Percentiles rank a stretch among this genome's conserved stretches.
phyloP scores from a whole-genome alignment of 139 green algal species.

The Micractinium sp. region DNA sequence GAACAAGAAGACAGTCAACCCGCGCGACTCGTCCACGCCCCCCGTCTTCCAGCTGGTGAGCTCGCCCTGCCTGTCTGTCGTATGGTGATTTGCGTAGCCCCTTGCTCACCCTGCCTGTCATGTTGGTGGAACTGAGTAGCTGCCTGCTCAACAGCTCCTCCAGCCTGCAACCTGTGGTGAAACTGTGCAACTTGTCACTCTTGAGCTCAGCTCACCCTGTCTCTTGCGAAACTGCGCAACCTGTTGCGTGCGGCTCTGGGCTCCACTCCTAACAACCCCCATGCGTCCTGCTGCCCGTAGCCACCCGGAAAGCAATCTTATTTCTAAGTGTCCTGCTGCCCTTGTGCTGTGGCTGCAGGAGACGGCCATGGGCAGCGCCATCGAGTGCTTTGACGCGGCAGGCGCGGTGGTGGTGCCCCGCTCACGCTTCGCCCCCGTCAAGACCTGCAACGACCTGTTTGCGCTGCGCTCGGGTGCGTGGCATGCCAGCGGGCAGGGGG shows the following conservation, averaged over 20 bases:
- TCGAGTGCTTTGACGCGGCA: slow-evolving; percentile 91
- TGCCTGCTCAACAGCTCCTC: too few species aligned
- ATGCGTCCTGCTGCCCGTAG: too few species aligned
- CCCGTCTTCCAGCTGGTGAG: slow-evolving; percentile 86
- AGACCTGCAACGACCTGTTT: slow-evolving; percentile 93
- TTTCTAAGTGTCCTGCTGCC: not conserved
- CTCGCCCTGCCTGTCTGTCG: not conserved
- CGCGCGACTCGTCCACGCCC: slow-evolving; percentile 69
- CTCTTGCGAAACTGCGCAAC: too few species aligned
- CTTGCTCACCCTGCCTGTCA: not conserved
- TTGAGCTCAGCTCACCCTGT: too few species aligned
- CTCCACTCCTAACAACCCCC: too few species aligned
- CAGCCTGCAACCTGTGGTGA: too few species aligned
- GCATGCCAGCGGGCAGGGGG: not conserved
- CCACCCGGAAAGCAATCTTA: not conserved
- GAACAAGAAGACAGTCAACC: slow-evolving; percentile 97
- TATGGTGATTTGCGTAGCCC: not conserved
- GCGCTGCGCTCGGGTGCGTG: slow-evolving; percentile 75
- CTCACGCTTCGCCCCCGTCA: slow-evolving; percentile 92
- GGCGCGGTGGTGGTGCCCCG: slow-evolving; percentile 88
- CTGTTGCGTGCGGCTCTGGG: too few species aligned
- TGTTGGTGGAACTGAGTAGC: too few species aligned
- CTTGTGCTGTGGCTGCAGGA: not conserved
- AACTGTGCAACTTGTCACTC: too few species aligned
- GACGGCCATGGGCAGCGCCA: slow-evolving; percentile 63